Base-by-base conservation (phyloP, 2,329 filamentous ascomycete genomes). In the Exophiala oligosperma region DNA sequence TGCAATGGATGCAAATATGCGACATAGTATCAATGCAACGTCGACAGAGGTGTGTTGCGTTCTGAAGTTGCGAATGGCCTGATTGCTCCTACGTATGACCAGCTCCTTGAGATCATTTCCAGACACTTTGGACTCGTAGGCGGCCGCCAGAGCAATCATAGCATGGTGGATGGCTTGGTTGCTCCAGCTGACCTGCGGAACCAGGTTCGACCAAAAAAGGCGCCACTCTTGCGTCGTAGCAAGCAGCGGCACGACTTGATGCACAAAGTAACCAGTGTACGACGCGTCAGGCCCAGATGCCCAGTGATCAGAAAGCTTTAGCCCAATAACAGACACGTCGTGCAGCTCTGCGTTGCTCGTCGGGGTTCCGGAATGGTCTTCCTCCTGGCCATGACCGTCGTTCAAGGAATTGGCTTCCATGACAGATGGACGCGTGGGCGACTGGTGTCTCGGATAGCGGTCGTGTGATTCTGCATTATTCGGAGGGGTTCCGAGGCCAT, bases 81-180 rank as follows among this genome's bases (percentile, higher is more conserved):
- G 48, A 46, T 57, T 54, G 21, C 43, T 37, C 29, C 48, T 23
- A n/a, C 44, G 48, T 40, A 55, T 21, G 11, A 52, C 43, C 47
- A 59, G 41, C 41, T 12, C 29, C 32, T 38, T 37, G 35, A 47
- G 52, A 28, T 59, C 52, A 11, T 43, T 14, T 8, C 54, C 49
- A 4, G 54, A 59, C 3, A 48, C 28, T 35, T 44, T 50, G 7
- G 54, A 52, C 41, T 63, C 61, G 28, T 50, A 61, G 1, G 58
- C 49, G 14, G 56, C 38, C 2, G 61, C 58, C n/a, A 52, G 40
- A 12, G 61, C 58, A 3, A 63, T 48, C 58, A 63, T 52, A n/a
- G 52, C 61, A 49, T 63, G 58, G 14, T 55, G 58, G 40, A 63
- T 44, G n/a, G 54, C 49, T n/a, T 46, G 53, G 35, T 54, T 56